Base-by-base conservation (phyloP, 1,284 basidiomycete species). In the Ceratobasidium sp. region DNA sequence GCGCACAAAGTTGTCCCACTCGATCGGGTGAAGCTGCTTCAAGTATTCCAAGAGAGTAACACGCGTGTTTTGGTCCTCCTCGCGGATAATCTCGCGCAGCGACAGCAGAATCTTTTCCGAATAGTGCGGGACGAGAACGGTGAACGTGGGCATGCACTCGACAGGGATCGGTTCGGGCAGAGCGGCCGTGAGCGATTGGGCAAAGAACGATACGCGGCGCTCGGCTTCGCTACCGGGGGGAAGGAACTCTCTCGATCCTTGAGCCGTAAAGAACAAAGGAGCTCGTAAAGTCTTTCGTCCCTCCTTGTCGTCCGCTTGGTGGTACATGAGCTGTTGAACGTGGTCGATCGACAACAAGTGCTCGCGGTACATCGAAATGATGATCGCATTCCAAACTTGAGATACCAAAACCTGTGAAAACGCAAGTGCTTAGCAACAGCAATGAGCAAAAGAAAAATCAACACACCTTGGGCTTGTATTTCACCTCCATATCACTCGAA, bases 1-100 rank as follows among this genome's bases (percentile, higher is more conserved):
- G 87, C 97, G 97, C 82, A 99, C 98, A 81, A 99, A 99, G 86
- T 99, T 99, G 87, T 98, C 96, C 97, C 97, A 99, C 84, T 99
- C 98, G 83, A 99, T 89, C 2, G 96, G 95, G 84, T 99, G 97
- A 65, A 99, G 91, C 85, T 99, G 98, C 87, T 99, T 99, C 83
- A 99, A 89, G 87, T 99, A 98, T 85, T 98, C 96, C 69, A 98
- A 88, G 15, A 98, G 90, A 5, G 96, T 98, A 77, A 98, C 96
- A 71, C 96, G 94, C 13, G 95, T 95, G 84, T 96, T 94, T 85
- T 97, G 94, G 85, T 98, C 96, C 84, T 98, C 95, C 85, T 98
- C 96, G 81, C 96, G 93, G 82, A 98, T 98, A 84, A 98, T 98
- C 85, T 98, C 96, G 81, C 96, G 91, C 7, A 98, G 89, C 10